Evolutionary conservation across 176 grass and related monocot species (phyloP).

Genomic region (Thinopyrum elongatum): DNA sequence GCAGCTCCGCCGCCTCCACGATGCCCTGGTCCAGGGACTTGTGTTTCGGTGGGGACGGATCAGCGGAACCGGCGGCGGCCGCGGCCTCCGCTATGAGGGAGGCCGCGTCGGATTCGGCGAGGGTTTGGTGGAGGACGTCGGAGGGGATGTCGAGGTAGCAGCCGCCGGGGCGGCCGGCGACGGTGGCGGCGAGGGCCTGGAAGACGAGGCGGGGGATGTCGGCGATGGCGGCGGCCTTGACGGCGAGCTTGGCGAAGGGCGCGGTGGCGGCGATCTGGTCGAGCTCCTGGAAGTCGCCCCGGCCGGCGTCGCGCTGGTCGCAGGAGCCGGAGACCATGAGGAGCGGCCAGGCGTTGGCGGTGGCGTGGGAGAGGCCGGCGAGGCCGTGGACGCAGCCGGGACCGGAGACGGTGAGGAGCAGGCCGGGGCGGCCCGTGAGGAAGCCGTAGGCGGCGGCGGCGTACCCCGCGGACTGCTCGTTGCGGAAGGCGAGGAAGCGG

Average conservation of each 20-base stretch:
- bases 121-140: conserved; percentile 90
- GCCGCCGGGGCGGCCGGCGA: conserved; percentile 63
- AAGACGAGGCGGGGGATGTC: conserved; percentile 79
- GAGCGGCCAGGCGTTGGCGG: conserved; percentile 74
- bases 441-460: conserved; percentile 88
- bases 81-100: conserved; percentile 31
- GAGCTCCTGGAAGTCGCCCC: conserved; percentile 96
- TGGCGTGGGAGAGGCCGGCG: conserved; percentile 84
- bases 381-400: conserved; percentile 88
- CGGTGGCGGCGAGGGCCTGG: conserved; percentile 51
- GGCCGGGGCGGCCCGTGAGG: conserved; percentile 58
- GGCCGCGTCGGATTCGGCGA: conserved; percentile 57
- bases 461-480: conserved; percentile 92
- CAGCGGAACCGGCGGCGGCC: conserved; percentile 23
- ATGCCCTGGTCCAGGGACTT: conserved; percentile 41
- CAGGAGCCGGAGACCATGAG: conserved; percentile 94
- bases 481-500: conserved; percentile 89
- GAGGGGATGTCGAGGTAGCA: conserved; percentile 92
- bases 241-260: conserved; percentile 78
- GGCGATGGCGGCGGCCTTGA: conserved; percentile 61
- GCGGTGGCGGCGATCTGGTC: conserved; percentile 79
- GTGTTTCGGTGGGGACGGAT: conserved; percentile 24
- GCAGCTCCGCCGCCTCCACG: conserved; percentile 49
- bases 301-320: conserved; percentile 65
- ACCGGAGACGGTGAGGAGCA: conserved; percentile 90